A percentile compares a stretch with the other conserved stretches of the same genome.
Conservation (phyloP, 257 asterid species). For the Gentiana straminea region DNA sequence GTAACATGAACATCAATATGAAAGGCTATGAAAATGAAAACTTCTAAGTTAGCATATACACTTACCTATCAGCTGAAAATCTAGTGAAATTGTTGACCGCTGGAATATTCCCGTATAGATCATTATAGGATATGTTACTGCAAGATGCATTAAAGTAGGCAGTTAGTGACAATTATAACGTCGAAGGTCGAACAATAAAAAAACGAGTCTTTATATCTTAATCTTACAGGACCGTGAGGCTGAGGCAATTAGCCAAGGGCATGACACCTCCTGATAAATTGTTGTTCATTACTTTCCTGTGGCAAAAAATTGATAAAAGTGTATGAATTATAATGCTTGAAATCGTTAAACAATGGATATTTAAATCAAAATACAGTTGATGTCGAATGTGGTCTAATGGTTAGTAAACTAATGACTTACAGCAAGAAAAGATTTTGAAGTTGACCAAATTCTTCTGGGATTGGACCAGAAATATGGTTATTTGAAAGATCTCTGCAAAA, state of each 20-base stretch:
- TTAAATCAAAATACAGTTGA: too few relatives aligned
- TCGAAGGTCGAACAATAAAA: neutral
- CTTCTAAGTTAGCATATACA: neutral
- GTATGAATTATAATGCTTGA: too few relatives aligned
- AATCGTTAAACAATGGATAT: too few relatives aligned
- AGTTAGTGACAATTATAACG: neutral
- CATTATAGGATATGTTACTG: slow-evolving; percentile 89
- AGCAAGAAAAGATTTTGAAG: slow-evolving; percentile 76
- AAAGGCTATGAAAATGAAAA: neutral
- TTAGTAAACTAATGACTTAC: slow-evolving; percentile 31
- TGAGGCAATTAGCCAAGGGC: slow-evolving; percentile 57
- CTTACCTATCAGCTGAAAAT: slow-evolving; percentile 63
- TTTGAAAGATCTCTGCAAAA: slow-evolving; percentile 71
- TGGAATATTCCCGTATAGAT: slow-evolving; percentile 70
- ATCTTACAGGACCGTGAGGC: slow-evolving; percentile 72
- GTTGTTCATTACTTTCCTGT: slow-evolving; percentile 72
- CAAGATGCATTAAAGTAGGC: neutral
- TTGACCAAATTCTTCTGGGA: slow-evolving; percentile 81
- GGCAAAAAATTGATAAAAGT: neutral
- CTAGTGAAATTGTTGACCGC: slow-evolving; percentile 82
- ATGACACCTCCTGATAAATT: slow-evolving; percentile 74
- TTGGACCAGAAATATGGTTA: slow-evolving; percentile 68
- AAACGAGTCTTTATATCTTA: neutral
- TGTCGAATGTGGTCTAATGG: too few relatives aligned
- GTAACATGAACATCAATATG: neutral